Evolutionary conservation across 305 asterid species (phyloP).

Genomic region (Fraxinus baroniana): DNA sequence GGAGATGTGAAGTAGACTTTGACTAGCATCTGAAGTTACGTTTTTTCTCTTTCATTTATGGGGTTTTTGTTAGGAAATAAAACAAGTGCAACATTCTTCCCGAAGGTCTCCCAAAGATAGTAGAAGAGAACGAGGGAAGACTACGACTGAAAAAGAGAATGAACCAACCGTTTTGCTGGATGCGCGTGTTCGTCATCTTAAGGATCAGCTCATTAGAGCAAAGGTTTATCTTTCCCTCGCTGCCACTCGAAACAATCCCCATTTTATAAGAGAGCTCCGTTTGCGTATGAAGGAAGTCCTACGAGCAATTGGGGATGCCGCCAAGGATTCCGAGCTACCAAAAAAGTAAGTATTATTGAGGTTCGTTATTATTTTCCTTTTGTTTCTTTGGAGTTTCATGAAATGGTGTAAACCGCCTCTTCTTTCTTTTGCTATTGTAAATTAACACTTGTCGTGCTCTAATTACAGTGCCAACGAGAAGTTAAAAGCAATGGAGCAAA

Average conservation of each 20-base stretch:
- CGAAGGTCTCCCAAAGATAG: constrained; percentile 29
- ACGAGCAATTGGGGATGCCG: constrained; percentile 64
- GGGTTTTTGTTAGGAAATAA: constrained; percentile 36
- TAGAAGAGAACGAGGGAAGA: constrained; percentile 33
- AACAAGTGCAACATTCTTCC: constrained; percentile 31
- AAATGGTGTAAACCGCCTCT: neutral
- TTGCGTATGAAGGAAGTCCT: constrained; percentile 68
- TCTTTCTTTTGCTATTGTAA: neutral
- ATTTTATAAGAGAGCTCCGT: constrained; percentile 67
- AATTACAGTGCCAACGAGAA: constrained; percentile 57
- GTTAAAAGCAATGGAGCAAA: constrained; percentile 72
- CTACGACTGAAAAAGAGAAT: constrained; percentile 39
- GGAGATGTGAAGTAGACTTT: neutral
- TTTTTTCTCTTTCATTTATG: constrained; percentile 1
- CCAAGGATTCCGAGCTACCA: constrained; percentile 67
- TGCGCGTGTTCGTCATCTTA: constrained; percentile 58
- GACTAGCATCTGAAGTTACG: too few species aligned
- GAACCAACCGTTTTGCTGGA: constrained; percentile 39
- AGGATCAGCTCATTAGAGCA: constrained; percentile 68
- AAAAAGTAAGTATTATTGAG: constrained; percentile 46
- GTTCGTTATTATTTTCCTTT: neutral
- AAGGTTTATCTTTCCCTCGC: constrained; percentile 68
- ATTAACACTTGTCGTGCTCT: constrained; percentile 6
- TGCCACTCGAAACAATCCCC: constrained; percentile 57
- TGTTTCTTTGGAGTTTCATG: neutral